phyloP scores from a whole-genome alignment of 2,329 filamentous ascomycete genomes.

The Aspergillus sp. region DNA sequence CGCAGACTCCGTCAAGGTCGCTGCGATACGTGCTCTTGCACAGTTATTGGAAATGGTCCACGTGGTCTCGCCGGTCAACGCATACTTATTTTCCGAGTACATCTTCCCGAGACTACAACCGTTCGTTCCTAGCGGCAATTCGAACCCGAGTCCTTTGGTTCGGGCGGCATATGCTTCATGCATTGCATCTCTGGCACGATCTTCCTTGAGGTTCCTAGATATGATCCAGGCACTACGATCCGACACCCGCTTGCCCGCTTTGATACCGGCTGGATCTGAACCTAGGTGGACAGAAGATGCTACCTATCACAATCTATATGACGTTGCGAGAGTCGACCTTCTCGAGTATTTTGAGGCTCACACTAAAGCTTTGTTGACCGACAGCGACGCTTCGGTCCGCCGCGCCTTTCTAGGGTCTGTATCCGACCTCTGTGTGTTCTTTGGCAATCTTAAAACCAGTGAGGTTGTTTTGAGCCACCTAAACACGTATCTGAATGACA shows the following conservation, averaged over 20 bases:
- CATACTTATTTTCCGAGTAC: conserved; percentile 68
- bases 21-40: conserved; percentile 81
- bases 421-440: conserved; percentile 89
- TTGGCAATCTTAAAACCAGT: conserved; percentile 85
- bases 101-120: conserved; percentile 61
- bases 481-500: conserved; percentile 95
- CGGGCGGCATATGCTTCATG: conserved; percentile 92
- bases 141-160: conserved; percentile 67
- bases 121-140: conserved; percentile 56
- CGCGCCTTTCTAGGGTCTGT: conserved; percentile 91
- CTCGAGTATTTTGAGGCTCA: conserved; percentile 82
- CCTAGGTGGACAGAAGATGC: conserved; percentile 67
- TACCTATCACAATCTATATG: conserved; percentile 80
- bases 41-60: conserved; percentile 84
- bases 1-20: conserved; percentile 79
- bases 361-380: conserved; percentile 86
- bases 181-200: conserved; percentile 82
- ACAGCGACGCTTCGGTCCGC: conserved; percentile 80
- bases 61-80: conserved; percentile 76
- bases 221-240: conserved; percentile 85
- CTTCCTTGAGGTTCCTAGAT: conserved; percentile 81
- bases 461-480: conserved; percentile 95
- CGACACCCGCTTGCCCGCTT: conserved; percentile 75
- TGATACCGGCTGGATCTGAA: conserved; percentile 75
- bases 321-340: conserved; percentile 80